phyloP scores from a whole-genome alignment of 192 early-diverging fungal species.

The Podila verticillata region DNA sequence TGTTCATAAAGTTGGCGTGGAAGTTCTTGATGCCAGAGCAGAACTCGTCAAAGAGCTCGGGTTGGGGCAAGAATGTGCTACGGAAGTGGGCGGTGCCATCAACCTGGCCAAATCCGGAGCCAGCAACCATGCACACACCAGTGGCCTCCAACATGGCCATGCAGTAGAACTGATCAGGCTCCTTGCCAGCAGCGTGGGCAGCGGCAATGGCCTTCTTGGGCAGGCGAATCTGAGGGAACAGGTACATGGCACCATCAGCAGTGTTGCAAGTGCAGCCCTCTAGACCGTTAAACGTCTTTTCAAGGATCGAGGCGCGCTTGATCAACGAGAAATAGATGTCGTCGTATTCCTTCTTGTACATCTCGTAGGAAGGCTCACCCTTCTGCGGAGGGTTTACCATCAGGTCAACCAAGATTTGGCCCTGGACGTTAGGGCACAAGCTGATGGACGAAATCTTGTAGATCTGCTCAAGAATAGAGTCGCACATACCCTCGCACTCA shows the following conservation, averaged over 20 bases:
- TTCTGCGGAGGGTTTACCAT: conserved; percentile 91
- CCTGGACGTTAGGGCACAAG: conserved; percentile 94
- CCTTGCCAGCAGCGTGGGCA: conserved; percentile 73
- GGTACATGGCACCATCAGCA: conserved; percentile 96
- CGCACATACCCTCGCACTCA: conserved; percentile 89
- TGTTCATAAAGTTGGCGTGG: conserved; percentile 83
- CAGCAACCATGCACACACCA: conserved; percentile 96
- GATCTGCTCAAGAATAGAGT: conserved; percentile 79
- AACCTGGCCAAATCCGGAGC: conserved; percentile 92
- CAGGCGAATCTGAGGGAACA: conserved; percentile 87
- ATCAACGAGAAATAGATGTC: conserved; percentile 83
- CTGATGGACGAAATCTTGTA: conserved; percentile 95
- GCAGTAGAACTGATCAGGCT: conserved; percentile 92
- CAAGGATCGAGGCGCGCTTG: conserved; percentile 80
- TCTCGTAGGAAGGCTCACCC: conserved; percentile 80
- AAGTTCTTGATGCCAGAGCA: conserved; percentile 80
- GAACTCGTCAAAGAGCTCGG: conserved; percentile 92
- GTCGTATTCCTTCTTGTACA: conserved; percentile 77
- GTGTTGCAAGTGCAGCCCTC: conserved; percentile 87
- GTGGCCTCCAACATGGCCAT: conserved; percentile 92
- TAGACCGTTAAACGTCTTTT: conserved; percentile 81
- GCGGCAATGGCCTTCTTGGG: conserved; percentile 82
- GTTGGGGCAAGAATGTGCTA: conserved; percentile 94
- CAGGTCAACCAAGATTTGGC: conserved; percentile 94
- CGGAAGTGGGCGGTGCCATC: conserved; percentile 94